These are phyloP conservation scores for Hyphodiscus sp. DNA, from an alignment of 2,329 filamentous ascomycete species.

Conservation along the genomic window DNA sequence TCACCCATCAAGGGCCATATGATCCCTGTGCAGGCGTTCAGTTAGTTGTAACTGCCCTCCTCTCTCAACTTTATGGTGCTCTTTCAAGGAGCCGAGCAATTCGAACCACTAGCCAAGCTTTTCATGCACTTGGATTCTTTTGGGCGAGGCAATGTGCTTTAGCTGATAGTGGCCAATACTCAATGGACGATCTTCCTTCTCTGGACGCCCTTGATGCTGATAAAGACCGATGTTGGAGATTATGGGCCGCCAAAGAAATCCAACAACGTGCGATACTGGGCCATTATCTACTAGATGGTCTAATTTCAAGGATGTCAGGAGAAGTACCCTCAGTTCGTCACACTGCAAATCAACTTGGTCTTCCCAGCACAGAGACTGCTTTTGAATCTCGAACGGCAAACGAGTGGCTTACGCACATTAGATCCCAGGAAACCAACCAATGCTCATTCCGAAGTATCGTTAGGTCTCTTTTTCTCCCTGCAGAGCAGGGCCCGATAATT, in stretches of 20 bases:
- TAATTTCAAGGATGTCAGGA: slow-evolving; percentile 38
- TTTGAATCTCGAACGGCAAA: slow-evolving; percentile 36
- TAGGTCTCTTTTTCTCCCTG: slow-evolving; percentile 33
- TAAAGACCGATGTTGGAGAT: slow-evolving; percentile 36
- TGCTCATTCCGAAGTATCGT: slow-evolving; percentile 36
- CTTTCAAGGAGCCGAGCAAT: slow-evolving; percentile 36
- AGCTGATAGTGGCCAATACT: slow-evolving; percentile 33
- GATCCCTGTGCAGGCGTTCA: slow-evolving; percentile 39
- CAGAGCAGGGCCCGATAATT: slow-evolving; percentile 19
- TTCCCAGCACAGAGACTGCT: slow-evolving; percentile 34
- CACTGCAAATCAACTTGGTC: slow-evolving; percentile 34
- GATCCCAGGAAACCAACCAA: slow-evolving; percentile 26
- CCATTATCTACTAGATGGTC: slow-evolving; percentile 39
- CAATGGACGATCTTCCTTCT: slow-evolving; percentile 30
- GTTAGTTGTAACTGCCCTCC: slow-evolving; percentile 36
- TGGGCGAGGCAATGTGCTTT: slow-evolving; percentile 41
- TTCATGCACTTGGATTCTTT: slow-evolving; percentile 38
- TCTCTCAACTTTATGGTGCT: slow-evolving; percentile 38
- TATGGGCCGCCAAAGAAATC: slow-evolving; percentile 38
- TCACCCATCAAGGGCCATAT: slow-evolving; percentile 36
- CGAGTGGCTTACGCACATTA: slow-evolving; percentile 36
- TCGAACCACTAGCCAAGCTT: slow-evolving; percentile 38
- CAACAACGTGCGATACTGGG: slow-evolving; percentile 38
- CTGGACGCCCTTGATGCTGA: slow-evolving; percentile 28
- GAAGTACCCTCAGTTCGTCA: slow-evolving; percentile 37